These are phyloP conservation scores for Penstemon barbatus DNA, from an alignment of 257 asterid genomes.

Conservation along the genomic window DNA sequence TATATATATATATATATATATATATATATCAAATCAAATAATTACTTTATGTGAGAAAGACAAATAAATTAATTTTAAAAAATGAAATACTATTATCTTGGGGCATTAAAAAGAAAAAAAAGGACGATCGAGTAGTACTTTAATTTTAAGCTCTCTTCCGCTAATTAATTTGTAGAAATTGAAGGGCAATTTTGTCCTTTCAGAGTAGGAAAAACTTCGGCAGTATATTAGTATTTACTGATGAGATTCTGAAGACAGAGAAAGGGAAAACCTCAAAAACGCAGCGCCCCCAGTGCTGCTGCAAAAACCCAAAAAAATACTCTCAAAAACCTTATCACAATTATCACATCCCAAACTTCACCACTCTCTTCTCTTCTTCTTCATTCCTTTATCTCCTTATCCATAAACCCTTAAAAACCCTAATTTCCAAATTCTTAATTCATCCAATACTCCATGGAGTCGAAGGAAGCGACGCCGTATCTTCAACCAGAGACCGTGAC, in stretches of 20 bases:
- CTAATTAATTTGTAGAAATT: too few species aligned
- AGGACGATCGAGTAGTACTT: too few species aligned
- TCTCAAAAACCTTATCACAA: conserved; percentile 42
- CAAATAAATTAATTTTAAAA: too few species aligned
- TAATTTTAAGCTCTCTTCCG: too few species aligned
- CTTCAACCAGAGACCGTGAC: conserved; percentile 40
- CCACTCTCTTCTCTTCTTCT: conserved; percentile 15
- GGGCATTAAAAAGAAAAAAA: too few species aligned
- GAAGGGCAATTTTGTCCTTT: neutral
- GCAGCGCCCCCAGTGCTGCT: conserved; percentile 32
- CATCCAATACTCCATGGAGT: conserved; percentile 40
- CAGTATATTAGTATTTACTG: neutral
- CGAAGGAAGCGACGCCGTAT: conserved; percentile 44
- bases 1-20: too few species aligned
- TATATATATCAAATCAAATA: too few species aligned
- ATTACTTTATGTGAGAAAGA: too few species aligned
- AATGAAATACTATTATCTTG: too few species aligned
- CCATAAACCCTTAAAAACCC: conserved; percentile 29
- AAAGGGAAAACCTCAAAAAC: conserved; percentile 23
- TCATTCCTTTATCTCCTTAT: conserved; percentile 30
- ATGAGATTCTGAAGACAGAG: neutral
- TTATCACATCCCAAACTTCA: conserved; percentile 13
- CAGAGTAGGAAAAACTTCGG: neutral
- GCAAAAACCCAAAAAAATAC: conserved; percentile 26
- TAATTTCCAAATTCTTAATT: conserved; percentile 2